Conservation (phyloP, 1,284 basidiomycete species). For the Hemileia vastatrix region DNA sequence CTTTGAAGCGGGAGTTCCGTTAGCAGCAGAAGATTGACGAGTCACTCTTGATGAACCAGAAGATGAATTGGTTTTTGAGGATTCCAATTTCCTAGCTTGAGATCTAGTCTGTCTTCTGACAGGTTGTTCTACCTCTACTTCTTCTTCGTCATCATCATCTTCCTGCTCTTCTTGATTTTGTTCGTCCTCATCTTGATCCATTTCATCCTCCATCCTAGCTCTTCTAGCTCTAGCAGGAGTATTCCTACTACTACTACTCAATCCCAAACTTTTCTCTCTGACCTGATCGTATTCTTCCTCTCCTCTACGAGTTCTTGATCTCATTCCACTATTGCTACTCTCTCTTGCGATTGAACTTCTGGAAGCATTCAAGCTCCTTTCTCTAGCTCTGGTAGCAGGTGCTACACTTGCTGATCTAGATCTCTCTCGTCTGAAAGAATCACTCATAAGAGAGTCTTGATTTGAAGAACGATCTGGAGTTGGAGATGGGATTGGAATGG, state of each 20-base stretch:
- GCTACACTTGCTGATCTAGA: no score
- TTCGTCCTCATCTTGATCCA: slow-evolving; percentile 1
- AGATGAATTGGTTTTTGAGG: background rate
- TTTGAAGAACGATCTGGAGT: no score
- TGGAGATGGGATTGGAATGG: no score
- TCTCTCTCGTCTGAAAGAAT: no score
- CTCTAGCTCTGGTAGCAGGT: no score
- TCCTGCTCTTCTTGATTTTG: slow-evolving; percentile 4
- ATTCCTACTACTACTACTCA: background rate
- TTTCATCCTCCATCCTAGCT: slow-evolving; percentile 19
- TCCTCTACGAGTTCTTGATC: background rate
- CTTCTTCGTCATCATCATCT: no score
- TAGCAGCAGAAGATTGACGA: background rate
- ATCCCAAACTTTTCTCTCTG: background rate
- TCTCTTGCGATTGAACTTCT: background rate
- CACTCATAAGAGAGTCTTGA: no score
- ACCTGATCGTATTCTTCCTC: background rate
- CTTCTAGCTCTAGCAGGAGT: slow-evolving; percentile 2
- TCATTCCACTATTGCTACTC: background rate
- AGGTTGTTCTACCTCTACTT: background rate
- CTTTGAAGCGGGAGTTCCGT: background rate
- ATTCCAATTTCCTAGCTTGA: background rate
- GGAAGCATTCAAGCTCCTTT: no score
- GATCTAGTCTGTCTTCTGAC: background rate
- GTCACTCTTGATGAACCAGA: background rate